Evolutionary conservation across 441 rosid species (phyloP), one percentile per base, ranked within the genome.

Genomic region (Populus hybrid): DNA sequence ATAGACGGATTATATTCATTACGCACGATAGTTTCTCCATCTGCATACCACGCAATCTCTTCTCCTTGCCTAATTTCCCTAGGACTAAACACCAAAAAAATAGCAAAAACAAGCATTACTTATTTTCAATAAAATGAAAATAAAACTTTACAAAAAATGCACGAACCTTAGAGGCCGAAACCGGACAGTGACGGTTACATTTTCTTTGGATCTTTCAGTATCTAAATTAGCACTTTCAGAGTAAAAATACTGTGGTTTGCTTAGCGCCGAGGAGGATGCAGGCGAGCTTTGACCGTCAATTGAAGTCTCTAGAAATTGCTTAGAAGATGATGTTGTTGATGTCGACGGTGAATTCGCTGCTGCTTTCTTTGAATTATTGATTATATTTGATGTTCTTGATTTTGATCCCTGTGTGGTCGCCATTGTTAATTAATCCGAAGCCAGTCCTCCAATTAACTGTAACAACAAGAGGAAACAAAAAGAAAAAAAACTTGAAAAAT

Each of bases 31-130:
- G 98, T 93, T 88, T 96, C 98, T 71, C 99, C 98, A 77, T 96
- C 99, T 1, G 99, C 98, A 77, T 96, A 96, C 99, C 99, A 96
- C n/a, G 99, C 95, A 86, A 97, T 90, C 90, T 94, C 99, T 86
- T 94, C 99, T 18, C 99, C 99, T 76, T 84, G 97, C 68, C 98
- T 97, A 84, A 94, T 94, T 87, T 97, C 99, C 85, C 98, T 88
- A n/a, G 97, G 99, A 86, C 99, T 96, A n/a, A 53, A 78, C 71
- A 29, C 31, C 67, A 85, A 9, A 23, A 53, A 53, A 77, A 76
- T 50, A 26, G 38, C 59, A 33, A 61, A 18, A 76, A 26, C 33
- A 63, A 20, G 33, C 31, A 29, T 29, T 40, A 23, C 6, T 21
- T 26, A 71, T 18, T 29, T 4, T 28, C 18, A 66, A 35, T 3